A percentile compares a stretch with the other conserved stretches of the same genome.
These are phyloP conservation scores for Carex cristatella DNA, from an alignment of 176 grass and related monocot species.

Conservation along the genomic window DNA sequence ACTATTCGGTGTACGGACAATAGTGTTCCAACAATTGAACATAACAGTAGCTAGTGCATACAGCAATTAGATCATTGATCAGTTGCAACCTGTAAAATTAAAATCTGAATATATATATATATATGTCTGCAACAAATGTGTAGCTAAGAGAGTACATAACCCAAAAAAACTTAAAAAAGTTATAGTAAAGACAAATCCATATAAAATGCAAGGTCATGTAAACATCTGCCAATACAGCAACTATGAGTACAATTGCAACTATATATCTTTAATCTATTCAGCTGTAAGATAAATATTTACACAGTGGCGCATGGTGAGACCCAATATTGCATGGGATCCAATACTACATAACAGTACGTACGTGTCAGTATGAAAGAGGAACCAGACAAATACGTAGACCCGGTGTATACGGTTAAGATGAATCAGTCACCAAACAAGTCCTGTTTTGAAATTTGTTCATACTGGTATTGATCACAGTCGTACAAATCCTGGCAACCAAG, in stretches of 20 bases:
- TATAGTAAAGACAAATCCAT: not conserved
- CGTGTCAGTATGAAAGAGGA: too few species aligned
- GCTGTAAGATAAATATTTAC: not conserved
- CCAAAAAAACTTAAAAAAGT: not conserved
- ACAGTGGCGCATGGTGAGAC: not conserved
- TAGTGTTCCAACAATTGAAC: not conserved
- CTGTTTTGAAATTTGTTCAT: not conserved
- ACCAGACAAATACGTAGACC: not conserved
- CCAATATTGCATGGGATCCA: not conserved
- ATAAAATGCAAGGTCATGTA: not conserved
- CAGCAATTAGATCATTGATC: not conserved
- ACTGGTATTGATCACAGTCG: slow-evolving; percentile 3
- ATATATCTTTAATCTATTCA: not conserved
- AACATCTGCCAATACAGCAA: not conserved
- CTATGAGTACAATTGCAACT: not conserved
- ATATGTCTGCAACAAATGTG: not conserved
- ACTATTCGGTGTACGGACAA: not conserved
- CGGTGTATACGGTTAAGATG: not conserved
- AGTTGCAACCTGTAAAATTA: not conserved
- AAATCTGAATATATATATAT: not conserved
- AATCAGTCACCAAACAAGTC: not conserved
- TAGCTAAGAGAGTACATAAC: not conserved
- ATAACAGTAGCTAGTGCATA: not conserved
- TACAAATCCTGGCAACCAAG: slow-evolving; percentile 1
- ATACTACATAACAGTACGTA: not conserved